Conservation (phyloP, 208 protist genomes). For the Acanthamoeba castellanii region DNA sequence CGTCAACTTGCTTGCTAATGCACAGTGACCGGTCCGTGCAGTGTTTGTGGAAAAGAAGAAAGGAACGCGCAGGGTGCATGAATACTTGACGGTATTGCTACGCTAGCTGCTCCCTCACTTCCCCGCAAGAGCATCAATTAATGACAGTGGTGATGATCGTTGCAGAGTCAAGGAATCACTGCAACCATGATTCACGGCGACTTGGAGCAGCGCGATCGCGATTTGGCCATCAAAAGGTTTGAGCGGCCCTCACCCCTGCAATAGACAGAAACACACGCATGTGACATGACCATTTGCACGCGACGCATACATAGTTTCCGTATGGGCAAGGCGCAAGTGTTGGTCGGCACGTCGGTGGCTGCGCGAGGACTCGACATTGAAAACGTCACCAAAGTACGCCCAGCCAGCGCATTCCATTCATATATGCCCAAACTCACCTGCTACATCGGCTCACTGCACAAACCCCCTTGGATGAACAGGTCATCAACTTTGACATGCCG, state of each 20-base stretch:
- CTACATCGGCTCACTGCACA: background rate
- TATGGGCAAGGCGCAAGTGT: slow-evolving; percentile 82
- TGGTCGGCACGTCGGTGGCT: slow-evolving; percentile 95
- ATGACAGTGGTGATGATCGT: no score
- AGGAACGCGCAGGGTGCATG: slow-evolving; percentile 95
- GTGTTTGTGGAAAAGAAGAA: slow-evolving; percentile 99
- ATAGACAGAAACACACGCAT: background rate
- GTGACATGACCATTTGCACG: background rate
- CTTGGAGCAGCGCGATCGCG: slow-evolving; percentile 91
- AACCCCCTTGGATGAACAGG: slow-evolving; percentile 50
- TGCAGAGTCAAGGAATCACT: slow-evolving; percentile 86
- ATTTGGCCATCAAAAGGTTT: slow-evolving; percentile 85
- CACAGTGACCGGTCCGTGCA: slow-evolving; percentile 73
- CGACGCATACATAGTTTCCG: slow-evolving; percentile 87
- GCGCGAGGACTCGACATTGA: slow-evolving; percentile 95
- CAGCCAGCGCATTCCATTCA: background rate
- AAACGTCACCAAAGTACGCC: slow-evolving; percentile 92
- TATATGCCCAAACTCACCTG: background rate
- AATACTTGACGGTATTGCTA: slow-evolving; percentile 90
- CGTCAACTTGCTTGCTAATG: background rate
- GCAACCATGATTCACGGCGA: slow-evolving; percentile 97
- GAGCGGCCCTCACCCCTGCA: background rate
- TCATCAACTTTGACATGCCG: slow-evolving; percentile 94
- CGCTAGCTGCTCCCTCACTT: background rate
- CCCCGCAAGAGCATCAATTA: background rate